Base-by-base conservation (phyloP, 805 yeast genomes). In the Vanderwaltozyma verrucispora region DNA sequence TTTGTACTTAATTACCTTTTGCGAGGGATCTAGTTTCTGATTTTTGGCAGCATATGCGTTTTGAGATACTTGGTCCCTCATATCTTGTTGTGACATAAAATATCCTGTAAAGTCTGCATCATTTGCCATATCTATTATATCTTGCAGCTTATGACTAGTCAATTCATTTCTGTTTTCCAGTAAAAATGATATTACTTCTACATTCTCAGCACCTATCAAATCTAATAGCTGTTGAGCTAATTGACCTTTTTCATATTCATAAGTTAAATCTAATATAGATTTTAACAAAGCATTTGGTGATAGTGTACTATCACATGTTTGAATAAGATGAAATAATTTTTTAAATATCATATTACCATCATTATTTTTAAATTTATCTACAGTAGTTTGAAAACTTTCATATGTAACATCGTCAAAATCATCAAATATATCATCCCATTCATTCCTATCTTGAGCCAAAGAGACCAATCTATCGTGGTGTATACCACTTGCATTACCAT, bases 151-250 rank as follows among this genome's bases (percentile, higher is more conserved):
- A 10, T 42, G 43, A 2, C 45, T 19, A 14, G 35, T 36, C n/a
- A 46, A 34, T 28, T 36, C 35, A 11, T 38, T 33, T 32, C 50
- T 40, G 33, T 45, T 41, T 34, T 57, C 53, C 7, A 56, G 20
- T 8, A 57, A 30, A 37, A 54, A 55, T 1, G 86, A 69, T 9
- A 88, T 82, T 35, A 88, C 59, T 37, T 86, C 96, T 43, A 92
- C 71, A 52, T 85, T 82, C 19, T 86, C 95, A 48, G 77, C 81
- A 0, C 98, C 98, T 1, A 92, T 57, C 7, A 84, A 66, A 54
- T 87, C 96, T 42, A 85, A 76, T 30, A 92, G 60, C 6, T 74
- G 63, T 5, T 83, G 75, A 51, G 88, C 95, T 11, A 83, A 50
- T 28, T 72, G 76, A 26, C 74, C 81, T 30, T 76, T 80, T 9